These are phyloP conservation scores for Ceratocystis diversiconidia DNA, from an alignment of 2,329 filamentous ascomycete species.

Conservation along the genomic window DNA sequence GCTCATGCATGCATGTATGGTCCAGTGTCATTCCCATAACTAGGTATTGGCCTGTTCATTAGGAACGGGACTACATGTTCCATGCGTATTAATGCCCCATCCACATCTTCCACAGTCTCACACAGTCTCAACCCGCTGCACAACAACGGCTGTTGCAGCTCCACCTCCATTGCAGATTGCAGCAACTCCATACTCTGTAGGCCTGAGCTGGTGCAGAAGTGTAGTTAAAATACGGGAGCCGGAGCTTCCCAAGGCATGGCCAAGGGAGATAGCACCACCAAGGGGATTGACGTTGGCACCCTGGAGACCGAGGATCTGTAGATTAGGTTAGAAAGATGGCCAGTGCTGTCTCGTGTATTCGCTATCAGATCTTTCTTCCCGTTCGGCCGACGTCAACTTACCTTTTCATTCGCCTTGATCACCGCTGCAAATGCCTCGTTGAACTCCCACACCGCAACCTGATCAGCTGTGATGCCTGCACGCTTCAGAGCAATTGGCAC, in stretches of 20 bases:
- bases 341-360: neutral
- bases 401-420: constrained; percentile 87
- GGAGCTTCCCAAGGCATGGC: constrained; percentile 85
- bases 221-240: constrained; percentile 84
- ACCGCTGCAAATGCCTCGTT: constrained; percentile 97
- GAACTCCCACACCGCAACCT: constrained; percentile 94
- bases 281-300: constrained; percentile 71
- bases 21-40: neutral
- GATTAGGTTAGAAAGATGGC: neutral
- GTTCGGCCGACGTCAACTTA: constrained; percentile 23
- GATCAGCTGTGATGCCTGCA: constrained; percentile 78
- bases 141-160: constrained; percentile 78
- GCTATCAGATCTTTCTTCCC: neutral
- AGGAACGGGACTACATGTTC: neutral
- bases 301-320: constrained; percentile 63
- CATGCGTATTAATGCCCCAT: neutral
- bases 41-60: neutral
- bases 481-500: constrained; percentile 79
- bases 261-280: constrained; percentile 81
- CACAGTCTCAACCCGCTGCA: constrained; percentile 60
- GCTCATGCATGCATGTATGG: neutral
- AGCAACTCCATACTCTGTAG: constrained; percentile 85
- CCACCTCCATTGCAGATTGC: constrained; percentile 96
- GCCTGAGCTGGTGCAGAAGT: constrained; percentile 77
- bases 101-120: constrained; percentile 22